Evolutionary conservation across 257 asterid species (phyloP), one percentile per base, ranked within the genome.

Genomic region (Striga asiatica): DNA sequence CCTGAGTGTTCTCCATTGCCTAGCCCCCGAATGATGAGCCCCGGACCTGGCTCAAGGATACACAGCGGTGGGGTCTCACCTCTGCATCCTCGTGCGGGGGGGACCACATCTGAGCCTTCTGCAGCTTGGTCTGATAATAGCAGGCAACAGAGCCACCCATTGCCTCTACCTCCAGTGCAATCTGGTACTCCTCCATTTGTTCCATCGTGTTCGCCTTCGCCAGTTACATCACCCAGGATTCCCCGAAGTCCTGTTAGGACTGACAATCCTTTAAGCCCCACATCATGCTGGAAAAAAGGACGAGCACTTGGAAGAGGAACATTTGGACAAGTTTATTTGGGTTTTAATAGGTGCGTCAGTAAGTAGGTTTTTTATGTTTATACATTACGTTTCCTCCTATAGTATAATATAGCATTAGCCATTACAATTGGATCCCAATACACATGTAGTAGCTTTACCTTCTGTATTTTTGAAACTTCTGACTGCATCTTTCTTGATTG

Each of bases 301-400:
- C 76, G 76, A 18, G 53, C 79, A 49, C 78, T 81, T 66, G 89
- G 85, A 27, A 71, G 77, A 63, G 94, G 88, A 68, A 76, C 82
- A 24, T 81, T 77, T 74, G 92, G 94, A 4, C 80, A 71, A 38
- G 88, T 84, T 35, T 84, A 81, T 64, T 76, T 77, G 62, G 88
- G 85, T 51, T 81, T 84, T 60, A 69, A 75, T 62, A 73, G 82
- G 94, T 84, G 34, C 21, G 74, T 61, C 23, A 2, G 14, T 41
- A 20, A 21, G 37, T 16, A 9, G 34, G 23, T 24, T 6, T 0
- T 27, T 34, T n/a, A 22, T 19, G 20, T 11, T 48, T 32, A 41
- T 49, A 27, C 29, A 20, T 63, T 63, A 12, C 31, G 37, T 31
- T 56, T 58, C 57, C 39, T 65, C n/a, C 29, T 53, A 57, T 52